Base-by-base conservation (phyloP, 2,329 filamentous ascomycete genomes). In the Aschersonia sp. region DNA sequence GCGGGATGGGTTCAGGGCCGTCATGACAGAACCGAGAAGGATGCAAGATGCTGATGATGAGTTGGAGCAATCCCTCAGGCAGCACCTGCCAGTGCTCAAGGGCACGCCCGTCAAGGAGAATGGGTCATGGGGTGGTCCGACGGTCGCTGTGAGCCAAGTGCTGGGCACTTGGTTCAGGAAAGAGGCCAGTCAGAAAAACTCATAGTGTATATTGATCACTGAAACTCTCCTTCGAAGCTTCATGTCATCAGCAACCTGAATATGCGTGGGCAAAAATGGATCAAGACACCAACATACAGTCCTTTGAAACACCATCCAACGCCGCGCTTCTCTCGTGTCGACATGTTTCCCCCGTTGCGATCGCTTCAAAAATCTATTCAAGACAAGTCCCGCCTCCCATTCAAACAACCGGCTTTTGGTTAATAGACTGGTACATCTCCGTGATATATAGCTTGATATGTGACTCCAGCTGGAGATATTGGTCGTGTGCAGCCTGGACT, bases 381-480 rank as follows among this genome's bases (percentile, higher is more conserved):
- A 22, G 22, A 22, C 22, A 22, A 22, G 22, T 22, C 22, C 22
- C 22, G 22, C 22, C 22, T 22, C 22, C 22, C 2, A 22, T 22
- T 22, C 22, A 22, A 3, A 22, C 22, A 22, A 22, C 22, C 22
- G 22, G 22, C 22, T 22, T 22, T 22, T 22, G 22, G 30, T 42
- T 45, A 5, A 92, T 78, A 48, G 82, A 83, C 66, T 95, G 89
- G 67, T 97, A 92, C 89, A 98, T 95, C 73, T 98, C 92, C 5
- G 86, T 94, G 60, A 98, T 94, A 70, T 98, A 98, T 52, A 97
- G 73, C 66, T 89, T 90, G 64, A 98, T 94, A 62, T 98, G 92
- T 39, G 87, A 83, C 65, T 97, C 90, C 79, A 98, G 84, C 78
- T 95, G 95, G 61, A 94, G 76, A 66, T 95, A 98, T 69, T 97